Conservation (phyloP, 495 filamentous ascomycete species). For the Aspergillus sclerotiicarbonarius region DNA sequence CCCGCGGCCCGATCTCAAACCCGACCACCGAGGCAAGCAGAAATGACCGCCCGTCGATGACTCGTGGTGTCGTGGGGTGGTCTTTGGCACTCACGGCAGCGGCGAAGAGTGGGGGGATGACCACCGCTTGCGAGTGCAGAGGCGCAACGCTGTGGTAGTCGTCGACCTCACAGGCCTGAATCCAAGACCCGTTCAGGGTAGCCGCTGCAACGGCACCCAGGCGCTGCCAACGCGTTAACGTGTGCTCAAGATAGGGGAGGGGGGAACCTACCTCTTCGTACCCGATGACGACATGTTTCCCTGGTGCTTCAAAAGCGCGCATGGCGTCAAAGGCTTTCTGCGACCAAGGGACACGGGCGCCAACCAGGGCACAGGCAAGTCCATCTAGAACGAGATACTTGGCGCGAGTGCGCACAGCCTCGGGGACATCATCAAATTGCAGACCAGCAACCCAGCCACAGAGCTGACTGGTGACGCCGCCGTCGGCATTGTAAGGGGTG, state of each 20-base stretch:
- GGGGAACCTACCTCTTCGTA: background rate
- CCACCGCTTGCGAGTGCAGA: background rate
- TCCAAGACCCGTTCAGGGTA: background rate
- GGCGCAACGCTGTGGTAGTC: conserved; percentile 5
- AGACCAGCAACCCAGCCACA: background rate
- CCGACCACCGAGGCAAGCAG: background rate
- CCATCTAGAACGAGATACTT: conserved; percentile 1
- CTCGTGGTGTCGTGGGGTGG: background rate
- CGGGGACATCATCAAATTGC: background rate
- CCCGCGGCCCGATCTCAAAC: background rate
- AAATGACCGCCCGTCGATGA: background rate
- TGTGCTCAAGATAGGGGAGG: background rate
- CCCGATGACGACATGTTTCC: background rate
- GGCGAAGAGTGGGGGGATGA: background rate
- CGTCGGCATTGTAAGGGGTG: background rate
- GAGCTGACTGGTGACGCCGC: background rate
- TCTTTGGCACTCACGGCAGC: background rate
- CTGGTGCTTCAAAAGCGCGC: background rate
- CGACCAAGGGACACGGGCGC: background rate
- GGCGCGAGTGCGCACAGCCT: background rate
- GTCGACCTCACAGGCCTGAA: background rate
- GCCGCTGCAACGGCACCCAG: background rate
- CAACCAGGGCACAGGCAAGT: background rate
- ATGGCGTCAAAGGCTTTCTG: background rate
- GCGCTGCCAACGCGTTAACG: background rate